Conservation (phyloP, 225 moss, liverwort and hornwort species). For the Marchantia paleacea region DNA sequence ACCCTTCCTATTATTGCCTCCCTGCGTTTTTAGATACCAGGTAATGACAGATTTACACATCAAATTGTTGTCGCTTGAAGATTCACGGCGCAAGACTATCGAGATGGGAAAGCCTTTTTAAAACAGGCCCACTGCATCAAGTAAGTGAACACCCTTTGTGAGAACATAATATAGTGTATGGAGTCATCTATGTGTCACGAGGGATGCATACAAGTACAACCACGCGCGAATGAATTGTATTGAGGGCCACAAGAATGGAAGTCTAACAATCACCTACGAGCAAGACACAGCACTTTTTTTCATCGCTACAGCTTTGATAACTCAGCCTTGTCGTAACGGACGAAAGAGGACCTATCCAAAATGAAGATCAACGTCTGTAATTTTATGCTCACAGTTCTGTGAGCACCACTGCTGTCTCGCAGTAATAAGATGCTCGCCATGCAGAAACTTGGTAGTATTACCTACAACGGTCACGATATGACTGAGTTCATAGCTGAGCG, state of each 20-base stretch:
- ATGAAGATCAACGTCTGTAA: background rate
- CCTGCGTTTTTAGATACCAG: background rate
- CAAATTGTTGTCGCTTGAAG: background rate
- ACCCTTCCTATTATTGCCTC: too few relatives aligned
- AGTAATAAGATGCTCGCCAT: background rate
- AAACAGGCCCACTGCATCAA: background rate
- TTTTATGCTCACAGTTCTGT: background rate
- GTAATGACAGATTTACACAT: background rate
- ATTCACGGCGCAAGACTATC: slow-evolving; percentile 10
- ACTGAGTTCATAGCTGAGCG: slow-evolving; percentile 43
- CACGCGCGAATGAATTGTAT: too few relatives aligned
- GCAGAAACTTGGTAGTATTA: slow-evolving; percentile 42
- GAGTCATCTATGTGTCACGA: too few relatives aligned
- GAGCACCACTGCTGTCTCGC: background rate
- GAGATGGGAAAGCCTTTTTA: slow-evolving; percentile 7
- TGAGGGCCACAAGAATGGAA: background rate
- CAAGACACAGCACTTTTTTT: background rate
- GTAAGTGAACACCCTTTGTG: background rate
- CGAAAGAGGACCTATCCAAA: background rate
- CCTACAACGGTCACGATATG: slow-evolving; percentile 50
- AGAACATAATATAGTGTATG: too few relatives aligned
- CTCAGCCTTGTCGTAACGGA: background rate
- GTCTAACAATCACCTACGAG: background rate
- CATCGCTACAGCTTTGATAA: background rate
- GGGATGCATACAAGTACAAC: too few relatives aligned